Percentiles rank a stretch among this genome's conserved stretches.
phyloP scores from a whole-genome alignment of 164 flowering plant species.

The Saururus chinensis region DNA sequence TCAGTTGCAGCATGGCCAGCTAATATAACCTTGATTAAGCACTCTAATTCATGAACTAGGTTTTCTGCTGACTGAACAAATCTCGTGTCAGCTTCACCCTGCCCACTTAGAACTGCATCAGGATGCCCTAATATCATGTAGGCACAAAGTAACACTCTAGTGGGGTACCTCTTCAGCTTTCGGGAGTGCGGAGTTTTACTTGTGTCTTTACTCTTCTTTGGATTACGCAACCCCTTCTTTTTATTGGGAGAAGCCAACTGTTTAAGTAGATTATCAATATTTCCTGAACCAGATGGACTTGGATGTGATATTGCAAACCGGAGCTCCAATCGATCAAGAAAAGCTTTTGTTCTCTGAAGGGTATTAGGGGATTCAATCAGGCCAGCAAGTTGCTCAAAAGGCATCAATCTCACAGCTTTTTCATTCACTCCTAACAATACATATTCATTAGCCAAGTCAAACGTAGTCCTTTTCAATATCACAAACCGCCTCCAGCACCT shows the following conservation, averaged over 20 bases:
- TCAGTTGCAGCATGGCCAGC: slow-evolving; percentile 40
- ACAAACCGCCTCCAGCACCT: slow-evolving; percentile 87
- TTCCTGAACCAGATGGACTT: slow-evolving; percentile 21
- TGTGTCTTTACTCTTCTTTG: slow-evolving; percentile 21
- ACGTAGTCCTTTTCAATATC: slow-evolving; percentile 51
- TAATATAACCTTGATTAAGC: slow-evolving; percentile 50
- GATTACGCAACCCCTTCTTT: slow-evolving; percentile 27
- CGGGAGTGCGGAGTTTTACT: slow-evolving; percentile 23
- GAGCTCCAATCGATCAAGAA: slow-evolving; percentile 77
- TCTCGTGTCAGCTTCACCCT: slow-evolving; percentile 64
- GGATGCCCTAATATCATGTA: slow-evolving; percentile 96
- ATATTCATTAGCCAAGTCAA: slow-evolving; percentile 51
- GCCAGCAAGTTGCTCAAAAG: slow-evolving; percentile 87
- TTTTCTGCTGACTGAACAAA: slow-evolving; percentile 57
- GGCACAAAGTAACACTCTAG: slow-evolving; percentile 85
- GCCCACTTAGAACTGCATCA: slow-evolving; percentile 84
- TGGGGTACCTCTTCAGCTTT: slow-evolving; percentile 67
- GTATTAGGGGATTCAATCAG: slow-evolving; percentile 56
- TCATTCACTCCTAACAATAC: slow-evolving; percentile 46
- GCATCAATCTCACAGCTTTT: slow-evolving; percentile 49
- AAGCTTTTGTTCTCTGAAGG: slow-evolving; percentile 52
- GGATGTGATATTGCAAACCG: slow-evolving; percentile 38
- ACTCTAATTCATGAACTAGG: slow-evolving; percentile 59
- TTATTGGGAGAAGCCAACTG: slow-evolving; percentile 61
- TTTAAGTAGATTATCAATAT: slow-evolving; percentile 87